Base-by-base conservation (phyloP, 495 filamentous ascomycete genomes). In the Entonaema liquescens region DNA sequence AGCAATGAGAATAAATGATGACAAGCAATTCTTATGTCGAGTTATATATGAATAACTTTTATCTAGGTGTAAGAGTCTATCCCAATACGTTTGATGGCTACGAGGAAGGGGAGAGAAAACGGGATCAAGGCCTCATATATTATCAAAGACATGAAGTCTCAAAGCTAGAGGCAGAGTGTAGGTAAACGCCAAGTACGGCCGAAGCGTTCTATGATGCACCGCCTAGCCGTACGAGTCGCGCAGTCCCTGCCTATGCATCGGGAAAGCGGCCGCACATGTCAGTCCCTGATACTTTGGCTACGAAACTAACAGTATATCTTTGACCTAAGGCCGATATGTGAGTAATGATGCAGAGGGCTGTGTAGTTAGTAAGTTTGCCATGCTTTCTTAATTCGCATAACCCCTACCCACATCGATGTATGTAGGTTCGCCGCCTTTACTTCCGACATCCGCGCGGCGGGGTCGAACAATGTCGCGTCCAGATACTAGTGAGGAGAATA, bases 341-440 rank as follows among this genome's bases (percentile, higher is more conserved):
- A 53, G 52, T 26, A 13, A 13, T 23, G 38, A 55, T 42, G 59
- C 49, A 65, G 59, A 33, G 50, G 35, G 38, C 40, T 29, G 60
- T 55, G 64, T 36, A 17, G 12, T 17, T 68, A 68, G 65, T 49
- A 47, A 26, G n/a, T 55, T 67, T 67, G 61, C 61, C 59, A 58
- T n/a, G 55, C 33, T 38, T 50, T 57, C 63, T 60, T 47, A 21
- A 21, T 68, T 68, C 36, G 19, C 7, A 36, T 17, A 9, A 11
- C 17, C 36, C 33, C 65, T 25, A 26, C 11, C 9, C 42, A 21
- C 9, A 47, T 60, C 25, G 29, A 17, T 12, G 17, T 54, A 60
- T 2, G 35, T 25, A 52, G n/a, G 59, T 21, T 3, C 28, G 17
- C 23, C 38, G 17, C 8, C 8, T 56, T 23, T 31, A 36, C 21